Evolutionary conservation across 2,329 filamentous ascomycete genomes (phyloP), one percentile per base, ranked within the genome.

Genomic region (Colletotrichum sp.): DNA sequence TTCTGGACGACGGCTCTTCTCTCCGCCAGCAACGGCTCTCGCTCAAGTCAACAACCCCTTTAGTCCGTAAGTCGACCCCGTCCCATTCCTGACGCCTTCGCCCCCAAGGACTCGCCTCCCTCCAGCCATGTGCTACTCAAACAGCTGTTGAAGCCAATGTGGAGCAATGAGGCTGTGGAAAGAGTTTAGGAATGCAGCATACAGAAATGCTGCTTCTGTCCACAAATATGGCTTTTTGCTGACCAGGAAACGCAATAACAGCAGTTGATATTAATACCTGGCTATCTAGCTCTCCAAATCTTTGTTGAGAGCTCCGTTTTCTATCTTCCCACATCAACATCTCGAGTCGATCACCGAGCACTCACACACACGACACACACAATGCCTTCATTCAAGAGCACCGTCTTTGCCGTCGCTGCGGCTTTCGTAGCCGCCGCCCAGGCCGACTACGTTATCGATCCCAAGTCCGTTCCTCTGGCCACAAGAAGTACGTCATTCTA

Each of bases 371-470:
- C 24, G 48, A 24, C 30, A 34, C 32, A 60, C 79, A 85, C 74
- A 48, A 93, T 93, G 92, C 87, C 86, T 80, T 91, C 89, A 34
- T 82, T 92, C 82, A 89, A 87, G 82, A 84, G 87, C 77, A 84
- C 88, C 76, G 79, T 91, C 78, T 80, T 93, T 84, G 89, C 92
- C 78, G 83, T 89, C 79, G 91, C 90, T 80, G 82, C 89, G 55
- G 86, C 89, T 77, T 84, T 93, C 77, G 82, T 89, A 78, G 84
- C 88, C 34, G 82, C 87, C 75, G 89, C 91, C 78, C 88, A 90
- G 78, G 88, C 88, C 77, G 87, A 92, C 80, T 92, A 92, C 81
- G 78, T 79, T 36, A 93, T 96, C 82, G 88, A 94, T 67, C 94
- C 94, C 6, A 79, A 86, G 18, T 89, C 84, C 36, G 93, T 96